Base-by-base conservation (phyloP, 2,329 filamentous ascomycete species). In the Calonectria pauciramosa region DNA sequence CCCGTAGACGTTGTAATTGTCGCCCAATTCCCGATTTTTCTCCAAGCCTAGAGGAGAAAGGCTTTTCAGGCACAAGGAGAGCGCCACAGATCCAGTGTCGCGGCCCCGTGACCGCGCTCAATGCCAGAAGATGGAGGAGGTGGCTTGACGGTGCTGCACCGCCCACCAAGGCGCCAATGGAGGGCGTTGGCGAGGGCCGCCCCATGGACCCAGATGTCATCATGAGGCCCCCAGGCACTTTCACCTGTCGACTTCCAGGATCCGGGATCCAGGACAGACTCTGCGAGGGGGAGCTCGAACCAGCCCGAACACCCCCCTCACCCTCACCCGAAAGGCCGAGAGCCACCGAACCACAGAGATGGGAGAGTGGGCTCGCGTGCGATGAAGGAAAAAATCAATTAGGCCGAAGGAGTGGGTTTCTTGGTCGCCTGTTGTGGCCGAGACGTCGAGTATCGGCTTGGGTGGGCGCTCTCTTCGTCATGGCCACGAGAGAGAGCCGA, bases 131-230 rank as follows among this genome's bases (percentile, higher is more conserved):
- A 60, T 49, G 65, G 38, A 26, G 59, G 28, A 38, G 30, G 71
- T 70, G 71, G 66, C 71, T 73, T 69, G 71, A 56, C 30, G 38
- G 49, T 49, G 38, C 66, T 51, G 59, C 71, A 66, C 66, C 71
- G 66, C 71, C 38, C 70, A 54, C 41, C 51, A 26, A 68, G 51
- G 59, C 49, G 68, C 54, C 56, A 51, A 56, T 56, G 30, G 52
- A 26, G 30, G 26, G 30, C 44, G 20, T 23, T 47, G 47, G 4
- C 38, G 36, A 52, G 20, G 44, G 54, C 23, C 41, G 56, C 23
- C 30, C 26, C 38, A 23, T 23, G 36, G 56, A n/a, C 52, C 56
- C 34, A 41, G 26, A 44, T 65, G 60, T 65, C 60, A 67, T 67
- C 64, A 67, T 54, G 65, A 41, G 65, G 41, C 41, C 38, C 60